Percentiles rank a stretch among this genome's conserved stretches.
Evolutionary conservation across 306 rosid genomes (phyloP).

Genomic region (Cajanus cajan): DNA sequence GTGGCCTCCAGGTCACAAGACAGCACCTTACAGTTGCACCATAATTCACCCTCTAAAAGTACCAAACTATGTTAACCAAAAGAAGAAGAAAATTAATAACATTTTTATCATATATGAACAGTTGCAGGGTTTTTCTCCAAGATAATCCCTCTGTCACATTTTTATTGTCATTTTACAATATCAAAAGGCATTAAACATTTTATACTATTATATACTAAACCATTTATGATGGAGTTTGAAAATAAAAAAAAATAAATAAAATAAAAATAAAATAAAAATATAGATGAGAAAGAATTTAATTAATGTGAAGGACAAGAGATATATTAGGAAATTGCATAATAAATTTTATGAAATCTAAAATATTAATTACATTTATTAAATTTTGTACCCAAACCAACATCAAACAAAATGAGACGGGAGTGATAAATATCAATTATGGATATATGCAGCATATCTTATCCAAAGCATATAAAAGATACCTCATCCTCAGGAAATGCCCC

Average conservation of each 20-base stretch:
- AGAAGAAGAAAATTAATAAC: neutral
- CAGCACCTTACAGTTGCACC: neutral
- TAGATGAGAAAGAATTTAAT: neutral
- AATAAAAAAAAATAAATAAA: neutral
- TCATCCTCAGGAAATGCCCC: slow-evolving; percentile 72
- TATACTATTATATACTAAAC: neutral
- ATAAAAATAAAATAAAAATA: neutral
- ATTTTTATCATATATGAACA: neutral
- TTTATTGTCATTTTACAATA: neutral
- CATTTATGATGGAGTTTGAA: neutral
- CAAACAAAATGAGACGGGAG: neutral
- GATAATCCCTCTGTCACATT: neutral
- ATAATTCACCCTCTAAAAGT: neutral
- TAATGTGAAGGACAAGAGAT: neutral
- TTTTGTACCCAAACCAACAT: neutral
- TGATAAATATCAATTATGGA: neutral
- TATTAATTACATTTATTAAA: neutral
- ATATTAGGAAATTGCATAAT: neutral
- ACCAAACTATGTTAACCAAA: neutral
- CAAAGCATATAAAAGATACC: slow-evolving; percentile 49
- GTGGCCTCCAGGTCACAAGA: neutral
- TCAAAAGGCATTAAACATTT: neutral
- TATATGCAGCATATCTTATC: slow-evolving; percentile 22
- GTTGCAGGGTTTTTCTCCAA: neutral
- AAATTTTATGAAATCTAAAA: neutral